Percentiles rank a stretch among this genome's conserved stretches.
phyloP scores from a whole-genome alignment of 148 eudicot genomes.

The Chenopodium album region DNA sequence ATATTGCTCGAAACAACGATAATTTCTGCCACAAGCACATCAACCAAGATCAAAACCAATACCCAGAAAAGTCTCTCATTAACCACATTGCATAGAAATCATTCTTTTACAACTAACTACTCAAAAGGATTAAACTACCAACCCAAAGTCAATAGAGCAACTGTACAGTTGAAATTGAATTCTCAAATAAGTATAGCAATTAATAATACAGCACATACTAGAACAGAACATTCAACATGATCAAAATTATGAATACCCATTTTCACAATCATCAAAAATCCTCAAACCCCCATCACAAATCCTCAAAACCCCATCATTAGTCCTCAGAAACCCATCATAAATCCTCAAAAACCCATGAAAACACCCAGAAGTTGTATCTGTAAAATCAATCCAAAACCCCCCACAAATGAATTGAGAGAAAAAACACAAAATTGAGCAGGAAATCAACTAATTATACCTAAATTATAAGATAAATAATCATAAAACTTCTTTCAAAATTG shows the following conservation, averaged over 20 bases:
- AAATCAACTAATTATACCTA: conserved; percentile 2
- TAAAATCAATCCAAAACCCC: too few relatives aligned
- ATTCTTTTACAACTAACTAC: conserved; percentile 10
- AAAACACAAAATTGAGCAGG: not conserved
- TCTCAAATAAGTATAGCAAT: not conserved
- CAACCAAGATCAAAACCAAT: conserved; percentile 16
- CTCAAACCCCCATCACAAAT: not conserved
- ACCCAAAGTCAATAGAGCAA: not conserved
- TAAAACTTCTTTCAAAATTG: not conserved
- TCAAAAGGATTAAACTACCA: not conserved
- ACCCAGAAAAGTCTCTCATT: not conserved
- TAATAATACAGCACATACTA: not conserved
- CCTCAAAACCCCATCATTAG: not conserved
- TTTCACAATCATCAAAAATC: not conserved
- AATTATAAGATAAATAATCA: not conserved
- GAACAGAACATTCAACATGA: conserved; percentile 9
- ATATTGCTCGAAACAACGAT: conserved; percentile 31
- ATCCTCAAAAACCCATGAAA: too few relatives aligned
- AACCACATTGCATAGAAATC: not conserved
- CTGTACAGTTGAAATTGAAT: not conserved
- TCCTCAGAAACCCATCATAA: too few relatives aligned
- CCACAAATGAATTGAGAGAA: not conserved
- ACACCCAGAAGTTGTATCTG: not conserved
- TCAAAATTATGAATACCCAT: not conserved
- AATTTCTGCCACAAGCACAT: conserved; percentile 27